Percentiles rank a stretch among this genome's conserved stretches.
Evolutionary conservation across 768 basidiomycete species (phyloP).

Genomic region (Pleurotus pulmonarius): DNA sequence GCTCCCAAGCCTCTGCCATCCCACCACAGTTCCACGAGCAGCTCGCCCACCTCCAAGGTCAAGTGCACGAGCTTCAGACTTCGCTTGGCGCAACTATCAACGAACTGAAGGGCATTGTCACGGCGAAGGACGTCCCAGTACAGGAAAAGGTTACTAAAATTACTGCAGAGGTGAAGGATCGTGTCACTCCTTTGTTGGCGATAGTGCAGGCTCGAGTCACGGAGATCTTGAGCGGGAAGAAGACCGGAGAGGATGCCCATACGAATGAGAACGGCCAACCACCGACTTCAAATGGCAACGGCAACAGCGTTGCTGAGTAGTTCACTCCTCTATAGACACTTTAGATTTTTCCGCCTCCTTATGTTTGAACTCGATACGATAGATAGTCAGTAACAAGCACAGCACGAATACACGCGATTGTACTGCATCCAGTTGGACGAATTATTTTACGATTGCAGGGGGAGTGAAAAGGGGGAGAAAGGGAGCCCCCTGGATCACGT

Average conservation of each 20-base stretch:
- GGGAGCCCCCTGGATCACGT: too few species aligned
- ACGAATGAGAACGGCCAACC: background rate
- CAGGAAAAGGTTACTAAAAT: constrained; percentile 62
- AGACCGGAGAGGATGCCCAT: background rate
- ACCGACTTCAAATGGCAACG: background rate
- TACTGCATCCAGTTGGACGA: too few species aligned
- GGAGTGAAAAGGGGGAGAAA: too few species aligned
- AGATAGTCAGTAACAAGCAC: too few species aligned
- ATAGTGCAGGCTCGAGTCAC: constrained; percentile 38
- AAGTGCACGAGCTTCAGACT: constrained; percentile 48
- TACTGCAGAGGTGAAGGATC: constrained; percentile 53
- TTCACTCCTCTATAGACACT: too few species aligned
- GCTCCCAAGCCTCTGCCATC: constrained; percentile 32
- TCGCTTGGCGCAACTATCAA: constrained; percentile 42
- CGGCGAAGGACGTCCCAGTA: constrained; percentile 49
- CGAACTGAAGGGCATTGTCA: constrained; percentile 52
- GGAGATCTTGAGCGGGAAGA: constrained; percentile 24
- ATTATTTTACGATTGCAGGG: too few species aligned
- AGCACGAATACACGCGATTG: too few species aligned
- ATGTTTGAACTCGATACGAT: too few species aligned
- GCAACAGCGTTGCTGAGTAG: background rate
- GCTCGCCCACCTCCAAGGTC: constrained; percentile 57
- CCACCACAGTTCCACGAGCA: constrained; percentile 51
- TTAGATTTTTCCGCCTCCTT: too few species aligned
- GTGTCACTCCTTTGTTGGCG: constrained; percentile 61